Base-by-base conservation (phyloP, 164 flowering plant species). In the Dillenia suffruticosa region DNA sequence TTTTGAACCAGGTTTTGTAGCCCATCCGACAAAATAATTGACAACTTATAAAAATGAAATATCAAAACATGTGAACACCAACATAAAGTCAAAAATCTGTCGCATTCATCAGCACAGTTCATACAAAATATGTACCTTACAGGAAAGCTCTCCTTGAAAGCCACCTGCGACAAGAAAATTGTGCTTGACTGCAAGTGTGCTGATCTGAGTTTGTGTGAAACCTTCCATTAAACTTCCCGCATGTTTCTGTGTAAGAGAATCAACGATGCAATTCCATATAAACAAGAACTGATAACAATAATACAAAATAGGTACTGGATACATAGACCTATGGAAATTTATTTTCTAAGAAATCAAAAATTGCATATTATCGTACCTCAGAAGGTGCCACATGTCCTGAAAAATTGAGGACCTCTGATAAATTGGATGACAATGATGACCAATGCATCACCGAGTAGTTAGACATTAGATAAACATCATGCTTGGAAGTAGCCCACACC, bases 91-190 rank as follows among this genome's bases (percentile, higher is more conserved):
- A 26, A 24, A n/a, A 3, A 24, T 32, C n/a, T 17, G 14, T 44
- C 9, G 15, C 40, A 5, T 0, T 32, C 40, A 32, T 32, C 6
- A 32, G 6, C 4, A 51, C 8, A 24, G 46, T 12, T 49, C 9
- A 14, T 26, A 4, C 14, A 48, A 47, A 63, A 24, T 10, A 44
- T 65, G 58, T 51, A 88, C 96, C 88, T 88, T 88, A 64, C 96
- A 88, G 57, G 76, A 70, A 66, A 89, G 75, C 69, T 89, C 96
- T 68, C 96, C 96, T 63, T 86, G 90, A 60, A 89, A 89, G n/a
- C 96, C 96, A n/a, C 96, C 96, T 16, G 90, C 90, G 22, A 89
- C 86, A 47, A 89, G 63, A 51, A 83, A 70, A 51, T 80, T 77
- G 48, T 84, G 80, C 77, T 80, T 81, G 45, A 89, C 90, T 5